These are phyloP conservation scores for Hypoxylon sp. DNA, from an alignment of 2,329 filamentous ascomycete genomes.

Conservation along the genomic window DNA sequence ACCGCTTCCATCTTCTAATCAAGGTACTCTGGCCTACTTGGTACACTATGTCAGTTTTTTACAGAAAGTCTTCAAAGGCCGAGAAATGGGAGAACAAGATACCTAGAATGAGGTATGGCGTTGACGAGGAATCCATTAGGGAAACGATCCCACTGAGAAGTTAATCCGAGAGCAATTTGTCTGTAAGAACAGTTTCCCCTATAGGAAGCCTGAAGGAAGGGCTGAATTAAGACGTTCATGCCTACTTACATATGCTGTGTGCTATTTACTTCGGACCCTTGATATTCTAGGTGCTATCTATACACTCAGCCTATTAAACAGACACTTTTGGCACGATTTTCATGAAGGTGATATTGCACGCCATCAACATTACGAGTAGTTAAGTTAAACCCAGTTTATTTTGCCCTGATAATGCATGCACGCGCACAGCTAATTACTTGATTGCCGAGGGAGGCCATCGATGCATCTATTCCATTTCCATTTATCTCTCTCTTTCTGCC, in stretches of 20 bases:
- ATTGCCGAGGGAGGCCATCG: slow-evolving; percentile 15
- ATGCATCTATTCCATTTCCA: slow-evolving; percentile 25
- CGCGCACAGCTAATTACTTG: slow-evolving; percentile 16
- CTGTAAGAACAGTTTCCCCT: background rate
- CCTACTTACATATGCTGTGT: background rate
- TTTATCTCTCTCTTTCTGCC: slow-evolving; percentile 10
- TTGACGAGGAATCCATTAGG: background rate
- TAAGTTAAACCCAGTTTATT: slow-evolving; percentile 8
- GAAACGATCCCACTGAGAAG: background rate
- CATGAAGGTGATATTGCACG: background rate
- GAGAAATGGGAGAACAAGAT: background rate
- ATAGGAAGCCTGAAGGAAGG: background rate
- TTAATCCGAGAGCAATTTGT: background rate
- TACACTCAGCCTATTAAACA: background rate
- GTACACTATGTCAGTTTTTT: background rate
- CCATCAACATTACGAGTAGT: background rate
- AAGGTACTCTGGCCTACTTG: background rate
- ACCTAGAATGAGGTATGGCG: slow-evolving; percentile 10
- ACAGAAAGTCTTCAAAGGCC: background rate
- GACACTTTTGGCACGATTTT: background rate
- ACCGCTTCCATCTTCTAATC: background rate
- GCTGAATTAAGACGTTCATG: background rate
- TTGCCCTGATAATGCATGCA: background rate
- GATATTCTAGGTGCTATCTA: background rate
- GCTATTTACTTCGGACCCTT: background rate